phyloP scores from a whole-genome alignment of 768 basidiomycete species.

The Daedaleopsis sinensis region DNA sequence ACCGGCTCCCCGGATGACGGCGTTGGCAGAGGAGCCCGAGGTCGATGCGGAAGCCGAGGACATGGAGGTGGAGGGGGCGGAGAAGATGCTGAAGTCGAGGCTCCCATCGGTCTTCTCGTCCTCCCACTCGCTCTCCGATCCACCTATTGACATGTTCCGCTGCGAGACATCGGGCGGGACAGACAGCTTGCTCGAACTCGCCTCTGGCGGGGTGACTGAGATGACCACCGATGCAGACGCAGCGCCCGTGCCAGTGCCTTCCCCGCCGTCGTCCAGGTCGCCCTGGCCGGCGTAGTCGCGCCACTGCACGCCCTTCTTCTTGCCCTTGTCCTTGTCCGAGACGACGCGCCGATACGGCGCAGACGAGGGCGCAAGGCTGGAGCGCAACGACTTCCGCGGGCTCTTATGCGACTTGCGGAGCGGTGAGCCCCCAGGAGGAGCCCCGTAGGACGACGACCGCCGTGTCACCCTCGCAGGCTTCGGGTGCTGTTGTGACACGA shows the following conservation, averaged over 20 bases:
- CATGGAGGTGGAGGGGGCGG: conserved; percentile 27
- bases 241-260: too few relatives aligned
- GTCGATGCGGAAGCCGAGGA: conserved; percentile 14
- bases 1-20: conserved; percentile 16
- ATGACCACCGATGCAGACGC: conserved; percentile 15
- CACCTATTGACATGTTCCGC: conserved; percentile 29
- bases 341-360: conserved; percentile 64
- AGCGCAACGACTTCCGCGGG: conserved; percentile 75
- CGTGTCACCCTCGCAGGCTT: conserved; percentile 41
- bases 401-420: conserved; percentile 35
- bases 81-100: conserved; percentile 55
- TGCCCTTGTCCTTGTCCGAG: conserved; percentile 65
- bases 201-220: conserved; percentile 22
- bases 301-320: conserved; percentile 84
- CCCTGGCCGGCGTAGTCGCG: conserved; percentile 86
- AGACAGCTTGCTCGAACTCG: conserved; percentile 34
- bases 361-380: conserved; percentile 48
- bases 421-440: conserved; percentile 43
- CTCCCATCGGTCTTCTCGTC: conserved; percentile 87
- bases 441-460: conserved; percentile 47
- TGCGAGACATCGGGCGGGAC: conserved; percentile 8
- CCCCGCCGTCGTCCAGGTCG: conserved; percentile 66
- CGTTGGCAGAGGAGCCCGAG: conserved; percentile 13
- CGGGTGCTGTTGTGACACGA: conserved; percentile 32
- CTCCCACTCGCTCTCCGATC: conserved; percentile 89